phyloP scores from a whole-genome alignment of 2,329 filamentous ascomycete genomes.

The Sphaceloma murrayae region DNA sequence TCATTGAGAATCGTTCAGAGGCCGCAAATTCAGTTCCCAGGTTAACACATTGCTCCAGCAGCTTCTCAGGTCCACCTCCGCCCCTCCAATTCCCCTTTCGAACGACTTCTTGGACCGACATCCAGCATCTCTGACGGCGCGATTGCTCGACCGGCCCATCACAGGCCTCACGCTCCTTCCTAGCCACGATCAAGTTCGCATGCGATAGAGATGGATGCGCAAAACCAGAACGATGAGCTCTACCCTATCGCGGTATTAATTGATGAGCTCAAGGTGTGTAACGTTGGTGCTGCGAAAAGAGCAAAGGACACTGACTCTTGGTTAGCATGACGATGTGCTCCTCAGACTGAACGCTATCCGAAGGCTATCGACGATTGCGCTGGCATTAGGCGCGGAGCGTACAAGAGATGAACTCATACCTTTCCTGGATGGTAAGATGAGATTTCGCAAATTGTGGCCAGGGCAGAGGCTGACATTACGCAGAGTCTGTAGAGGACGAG shows the following conservation, averaged over 20 bases:
- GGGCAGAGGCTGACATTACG: slow-evolving; percentile 25
- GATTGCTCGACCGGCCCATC: slow-evolving; percentile 11
- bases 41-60: neutral
- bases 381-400: slow-evolving; percentile 88
- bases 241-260: slow-evolving; percentile 99
- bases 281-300: neutral
- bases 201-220: slow-evolving; percentile 63
- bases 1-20: no score
- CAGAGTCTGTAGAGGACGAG: slow-evolving; percentile 98
- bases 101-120: neutral
- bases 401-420: slow-evolving; percentile 98
- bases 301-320: slow-evolving; percentile 12
- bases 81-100: neutral
- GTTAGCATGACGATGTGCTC: slow-evolving; percentile 92
- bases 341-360: slow-evolving; percentile 97
- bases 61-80: neutral
- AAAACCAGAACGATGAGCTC: slow-evolving; percentile 92
- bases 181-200: slow-evolving; percentile 1
- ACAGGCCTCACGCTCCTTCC: slow-evolving; percentile 22
- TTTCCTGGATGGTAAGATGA: slow-evolving; percentile 86
- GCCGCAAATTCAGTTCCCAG: neutral
- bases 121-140: slow-evolving; percentile 1
- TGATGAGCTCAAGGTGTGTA: slow-evolving; percentile 87
- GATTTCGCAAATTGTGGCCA: neutral
- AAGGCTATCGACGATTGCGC: slow-evolving; percentile 93